Base-by-base conservation (phyloP, 2,329 filamentous ascomycete species). In the Emmonsiellopsis sp. region DNA sequence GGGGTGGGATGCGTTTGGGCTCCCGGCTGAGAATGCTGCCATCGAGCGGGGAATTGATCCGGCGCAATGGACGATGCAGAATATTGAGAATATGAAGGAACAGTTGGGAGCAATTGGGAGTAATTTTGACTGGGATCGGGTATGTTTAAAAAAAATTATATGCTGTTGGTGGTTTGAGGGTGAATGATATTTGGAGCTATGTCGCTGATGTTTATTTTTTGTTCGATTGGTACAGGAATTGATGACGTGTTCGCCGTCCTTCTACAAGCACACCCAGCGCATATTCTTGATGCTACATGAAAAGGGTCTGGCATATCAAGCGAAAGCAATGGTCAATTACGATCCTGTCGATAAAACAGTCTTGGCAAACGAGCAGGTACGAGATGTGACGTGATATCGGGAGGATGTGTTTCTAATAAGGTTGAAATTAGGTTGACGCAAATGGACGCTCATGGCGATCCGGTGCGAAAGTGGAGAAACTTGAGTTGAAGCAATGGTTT, bases 1-100 rank as follows among this genome's bases (percentile, higher is more conserved):
- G 79, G 90, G 90, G 9, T 95, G 90, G 89, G 90, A 95, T 75
- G 87, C 89, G 5, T 95, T 95, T 71, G 90, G 90, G 1, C 74
- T 95, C 53, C 90, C 90, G 9, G 90, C 90, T 43, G 90, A 95
- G 70, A 95, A 95, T 72, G 90, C 90, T 15, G 90, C 90, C 7
- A 86, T 94, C 54, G 88, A 94, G 70, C 77, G 86, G 57, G 87
- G 88, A 10, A 78, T 92, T 56, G 81, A 87, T 63, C 89, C 90
- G 1, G 85, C 80, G 7, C 76, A 76, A 7, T 95, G 90, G 90
- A 95, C 90, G 0, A 79, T 77, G 63, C 75, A 77, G 61, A 95
- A 95, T 64, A 94, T 95, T 61, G 76, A 76, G 40, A 84, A 81
- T 62, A 95, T 95, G 90, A 94, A 90, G 75, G 76, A 81, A 58